phyloP scores from a whole-genome alignment of 768 basidiomycete genomes.

The Daedaleopsis nitida region DNA sequence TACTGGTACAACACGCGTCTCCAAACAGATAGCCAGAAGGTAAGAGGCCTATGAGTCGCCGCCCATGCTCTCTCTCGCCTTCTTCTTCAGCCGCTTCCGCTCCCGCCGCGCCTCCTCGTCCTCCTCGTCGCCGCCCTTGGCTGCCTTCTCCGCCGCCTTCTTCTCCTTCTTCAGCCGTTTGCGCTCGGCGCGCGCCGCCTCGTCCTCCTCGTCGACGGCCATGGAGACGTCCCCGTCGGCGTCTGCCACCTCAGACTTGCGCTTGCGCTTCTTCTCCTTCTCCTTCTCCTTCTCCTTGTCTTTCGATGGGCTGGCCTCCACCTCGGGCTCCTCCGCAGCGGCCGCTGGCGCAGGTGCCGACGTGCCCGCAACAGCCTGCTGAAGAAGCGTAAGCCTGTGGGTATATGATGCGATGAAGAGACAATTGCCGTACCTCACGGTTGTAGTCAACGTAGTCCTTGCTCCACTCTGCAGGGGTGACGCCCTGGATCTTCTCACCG shows the following conservation, averaged over 20 bases:
- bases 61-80: conserved; percentile 42
- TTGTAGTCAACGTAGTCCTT: conserved; percentile 93
- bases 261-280: conserved; percentile 86
- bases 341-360: conserved; percentile 26
- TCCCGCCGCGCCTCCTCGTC: conserved; percentile 41
- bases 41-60: conserved; percentile 29
- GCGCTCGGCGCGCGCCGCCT: conserved; percentile 39
- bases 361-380: conserved; percentile 45
- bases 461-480: conserved; percentile 90
- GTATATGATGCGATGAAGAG: background rate
- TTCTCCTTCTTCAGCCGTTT: conserved; percentile 34
- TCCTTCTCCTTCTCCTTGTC: conserved; percentile 71
- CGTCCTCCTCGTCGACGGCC: conserved; percentile 42
- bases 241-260: conserved; percentile 63
- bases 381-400: background rate
- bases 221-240: conserved; percentile 47
- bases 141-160: conserved; percentile 41
- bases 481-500: conserved; percentile 77
- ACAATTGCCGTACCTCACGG: conserved; percentile 49
- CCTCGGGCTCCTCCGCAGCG: conserved; percentile 8
- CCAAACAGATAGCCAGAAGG: background rate
- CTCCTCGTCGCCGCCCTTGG: conserved; percentile 55
- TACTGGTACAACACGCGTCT: background rate
- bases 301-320: conserved; percentile 40
- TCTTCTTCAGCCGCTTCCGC: conserved; percentile 34